phyloP scores from a whole-genome alignment of 139 green algal species.

The Haematococcus sp. region DNA sequence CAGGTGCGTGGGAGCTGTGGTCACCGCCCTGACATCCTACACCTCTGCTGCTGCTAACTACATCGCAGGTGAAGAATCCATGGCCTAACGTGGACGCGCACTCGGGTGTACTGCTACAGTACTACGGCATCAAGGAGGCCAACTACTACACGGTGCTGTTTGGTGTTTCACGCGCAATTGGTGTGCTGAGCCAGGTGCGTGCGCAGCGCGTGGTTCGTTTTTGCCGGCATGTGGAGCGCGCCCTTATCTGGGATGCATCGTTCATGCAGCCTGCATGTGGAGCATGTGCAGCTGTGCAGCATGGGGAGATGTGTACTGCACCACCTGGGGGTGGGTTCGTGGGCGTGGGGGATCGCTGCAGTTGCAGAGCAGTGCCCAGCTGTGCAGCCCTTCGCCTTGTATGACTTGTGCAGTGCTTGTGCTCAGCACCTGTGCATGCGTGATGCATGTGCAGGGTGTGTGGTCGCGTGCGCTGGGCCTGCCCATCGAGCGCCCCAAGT shows the following conservation, averaged over 20 bases:
- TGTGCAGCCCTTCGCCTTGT: too few species aligned
- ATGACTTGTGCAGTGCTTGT: too few species aligned
- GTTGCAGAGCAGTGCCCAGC: too few species aligned
- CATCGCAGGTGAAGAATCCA: conserved; percentile 85
- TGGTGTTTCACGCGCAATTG: conserved; percentile 89
- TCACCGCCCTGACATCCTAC: too few species aligned
- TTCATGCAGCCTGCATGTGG: not conserved
- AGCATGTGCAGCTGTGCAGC: too few species aligned
- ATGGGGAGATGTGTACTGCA: too few species aligned
- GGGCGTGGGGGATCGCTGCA: too few species aligned
- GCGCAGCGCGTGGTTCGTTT: not conserved
- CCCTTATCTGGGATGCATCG: too few species aligned
- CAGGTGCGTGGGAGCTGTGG: too few species aligned
- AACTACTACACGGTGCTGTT: conserved; percentile 99
- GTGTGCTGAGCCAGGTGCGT: conserved; percentile 81
- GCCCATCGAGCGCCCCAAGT: conserved; percentile 97
- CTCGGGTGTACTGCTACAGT: conserved; percentile 93
- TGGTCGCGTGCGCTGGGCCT: conserved; percentile 92
- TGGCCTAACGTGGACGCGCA: conserved; percentile 99
- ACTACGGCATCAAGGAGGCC: conserved; percentile 91
- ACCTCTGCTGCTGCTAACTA: too few species aligned
- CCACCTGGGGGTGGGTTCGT: too few species aligned
- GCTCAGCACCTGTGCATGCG: not conserved
- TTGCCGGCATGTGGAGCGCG: not conserved
- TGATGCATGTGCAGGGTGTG: conserved; percentile 64